Base-by-base conservation (phyloP, 2,329 filamentous ascomycete species). In the Diaporthe aspalathi region DNA sequence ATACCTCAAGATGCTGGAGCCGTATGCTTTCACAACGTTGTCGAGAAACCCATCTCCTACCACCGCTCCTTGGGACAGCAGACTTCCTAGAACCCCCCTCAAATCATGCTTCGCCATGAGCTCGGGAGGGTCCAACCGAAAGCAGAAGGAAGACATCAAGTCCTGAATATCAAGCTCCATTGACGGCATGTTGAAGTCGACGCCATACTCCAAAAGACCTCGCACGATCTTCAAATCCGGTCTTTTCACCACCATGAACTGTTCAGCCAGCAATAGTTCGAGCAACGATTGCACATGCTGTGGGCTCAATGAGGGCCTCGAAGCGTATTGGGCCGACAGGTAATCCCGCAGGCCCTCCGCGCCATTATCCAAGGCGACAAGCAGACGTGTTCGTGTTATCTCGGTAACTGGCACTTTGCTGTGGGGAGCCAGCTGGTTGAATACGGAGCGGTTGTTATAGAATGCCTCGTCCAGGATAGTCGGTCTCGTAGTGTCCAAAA, bases 331-430 rank as follows among this genome's bases (percentile, higher is more conserved):
- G 43, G 12, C n/a, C 17, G 35, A 57, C 17, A 57, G 35, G 43
- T 57, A 57, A 3, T 43, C 35, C 22, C n/a, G 35, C 35, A 20
- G 5, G 6, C 2, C 17, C 4, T 57, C 35, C 16, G 35, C 9
- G 54, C 54, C 35, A 11, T 57, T n/a, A n/a, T 57, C 54, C 9
- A 57, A 20, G 17, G 54, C 54, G 12, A 57, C 22, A 6, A 57
- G 54, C n/a, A 57, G 54, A 40, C 54, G n/a, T 5, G 54, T 40
- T 27, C 54, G 40, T n/a, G 54, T 57, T 24, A 57, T 27, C 14
- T 22, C 40, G 3, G n/a, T 24, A 27, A 5, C n/a, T 17, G 54
- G 35, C 7, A 43, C 35, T 27, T 6, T 57, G 35, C 54, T 57
- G 1, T 17, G 27, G 22, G n/a, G n/a, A 2, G 20, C 12, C 8